phyloP scores from a whole-genome alignment of 148 eudicot species.

The Cornus florida region DNA sequence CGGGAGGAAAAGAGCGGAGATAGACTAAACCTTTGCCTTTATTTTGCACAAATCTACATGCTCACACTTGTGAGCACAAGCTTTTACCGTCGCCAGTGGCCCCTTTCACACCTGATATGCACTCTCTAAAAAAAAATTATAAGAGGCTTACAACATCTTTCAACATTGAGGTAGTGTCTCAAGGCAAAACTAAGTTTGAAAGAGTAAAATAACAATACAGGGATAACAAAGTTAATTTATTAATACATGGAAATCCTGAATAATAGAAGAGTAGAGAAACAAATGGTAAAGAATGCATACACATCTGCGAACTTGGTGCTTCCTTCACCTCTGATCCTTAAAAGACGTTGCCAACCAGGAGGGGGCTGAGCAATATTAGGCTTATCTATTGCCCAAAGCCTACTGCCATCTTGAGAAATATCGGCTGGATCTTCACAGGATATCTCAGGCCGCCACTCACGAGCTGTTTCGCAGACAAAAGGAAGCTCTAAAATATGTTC shows the following conservation, averaged over 20 bases:
- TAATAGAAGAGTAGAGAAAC: neutral
- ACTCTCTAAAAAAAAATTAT: neutral
- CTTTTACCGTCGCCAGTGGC: too few species aligned
- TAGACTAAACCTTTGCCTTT: too few species aligned
- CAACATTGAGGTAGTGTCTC: neutral
- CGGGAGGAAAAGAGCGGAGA: too few species aligned
- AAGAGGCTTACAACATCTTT: neutral
- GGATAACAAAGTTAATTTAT: neutral
- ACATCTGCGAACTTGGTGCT: slow-evolving; percentile 75
- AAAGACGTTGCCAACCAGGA: slow-evolving; percentile 69
- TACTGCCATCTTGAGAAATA: slow-evolving; percentile 63
- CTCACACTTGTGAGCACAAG: too few species aligned
- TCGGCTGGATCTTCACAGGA: slow-evolving; percentile 66
- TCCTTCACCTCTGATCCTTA: slow-evolving; percentile 69
- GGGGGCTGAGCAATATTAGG: slow-evolving; percentile 78
- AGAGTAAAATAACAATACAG: neutral
- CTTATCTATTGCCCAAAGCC: slow-evolving; percentile 81
- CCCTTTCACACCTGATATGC: neutral
- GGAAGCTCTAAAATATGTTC: slow-evolving; percentile 63
- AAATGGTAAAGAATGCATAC: slow-evolving; percentile 39
- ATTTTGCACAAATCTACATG: too few species aligned
- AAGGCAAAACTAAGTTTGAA: neutral
- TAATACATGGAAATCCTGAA: neutral
- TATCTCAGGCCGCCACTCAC: slow-evolving; percentile 63
- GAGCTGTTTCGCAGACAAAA: slow-evolving; percentile 65